Evolutionary conservation across 2,329 filamentous ascomycete species (phyloP).

Genomic region (Sporothrix pseudoabietina): DNA sequence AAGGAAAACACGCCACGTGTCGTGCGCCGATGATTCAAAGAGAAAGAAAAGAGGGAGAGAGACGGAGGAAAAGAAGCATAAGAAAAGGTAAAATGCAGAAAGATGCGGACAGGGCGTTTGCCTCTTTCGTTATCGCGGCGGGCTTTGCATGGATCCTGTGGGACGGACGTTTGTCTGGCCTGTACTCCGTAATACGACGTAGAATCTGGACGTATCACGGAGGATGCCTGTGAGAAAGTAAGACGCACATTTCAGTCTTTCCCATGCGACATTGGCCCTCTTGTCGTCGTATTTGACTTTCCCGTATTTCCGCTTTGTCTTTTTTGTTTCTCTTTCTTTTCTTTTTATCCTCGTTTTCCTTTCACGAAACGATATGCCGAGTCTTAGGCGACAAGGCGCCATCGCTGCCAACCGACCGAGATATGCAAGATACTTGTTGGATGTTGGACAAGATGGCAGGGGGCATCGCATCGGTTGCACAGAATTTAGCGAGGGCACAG

Average conservation of each 20-base stretch:
- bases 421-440: not conserved
- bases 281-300: not conserved
- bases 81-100: not conserved
- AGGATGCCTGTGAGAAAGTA: not conserved
- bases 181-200: not conserved
- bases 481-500: slow-evolving; percentile 16
- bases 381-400: not conserved
- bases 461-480: not conserved
- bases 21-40: not conserved
- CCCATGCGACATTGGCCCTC: not conserved
- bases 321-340: not conserved
- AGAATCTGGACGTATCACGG: not conserved
- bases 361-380: not conserved
- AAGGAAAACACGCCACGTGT: not conserved
- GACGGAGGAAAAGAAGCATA: not conserved
- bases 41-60: not conserved
- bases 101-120: not conserved
- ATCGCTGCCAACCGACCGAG: not conserved
- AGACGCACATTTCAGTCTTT: not conserved
- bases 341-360: not conserved
- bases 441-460: not conserved
- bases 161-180: not conserved
- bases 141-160: not conserved
- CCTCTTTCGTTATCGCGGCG: slow-evolving; percentile 10
- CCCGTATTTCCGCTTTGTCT: not conserved